These are phyloP conservation scores for Penicillium parvum DNA, from an alignment of 495 filamentous ascomycete genomes.

Conservation along the genomic window DNA sequence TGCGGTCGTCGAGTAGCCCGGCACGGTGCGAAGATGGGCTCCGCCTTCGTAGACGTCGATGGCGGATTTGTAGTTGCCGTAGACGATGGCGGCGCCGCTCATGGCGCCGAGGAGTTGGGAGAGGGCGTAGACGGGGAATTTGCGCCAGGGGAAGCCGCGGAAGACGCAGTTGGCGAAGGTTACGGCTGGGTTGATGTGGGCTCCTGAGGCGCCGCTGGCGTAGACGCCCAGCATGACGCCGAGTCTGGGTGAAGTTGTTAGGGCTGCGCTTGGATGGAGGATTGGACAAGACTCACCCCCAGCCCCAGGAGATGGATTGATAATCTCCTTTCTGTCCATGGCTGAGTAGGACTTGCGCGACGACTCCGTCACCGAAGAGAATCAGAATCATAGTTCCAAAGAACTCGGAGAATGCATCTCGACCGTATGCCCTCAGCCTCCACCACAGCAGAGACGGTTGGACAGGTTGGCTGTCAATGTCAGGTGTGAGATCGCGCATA, in stretches of 20 bases:
- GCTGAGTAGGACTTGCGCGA: slow-evolving; percentile 57
- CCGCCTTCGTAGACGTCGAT: slow-evolving; percentile 55
- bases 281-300: slow-evolving; percentile 45
- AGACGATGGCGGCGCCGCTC: slow-evolving; percentile 50
- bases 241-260: slow-evolving; percentile 23
- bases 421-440: slow-evolving; percentile 38
- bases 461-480: not conserved
- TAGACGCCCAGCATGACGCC: slow-evolving; percentile 68
- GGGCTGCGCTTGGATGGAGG: not conserved
- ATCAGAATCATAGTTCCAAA: slow-evolving; percentile 60
- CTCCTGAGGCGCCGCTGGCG: slow-evolving; percentile 53
- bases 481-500: slow-evolving; percentile 11
- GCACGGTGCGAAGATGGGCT: slow-evolving; percentile 50
- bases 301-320: slow-evolving; percentile 59
- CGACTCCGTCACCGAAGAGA: slow-evolving; percentile 58
- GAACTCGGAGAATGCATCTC: slow-evolving; percentile 60
- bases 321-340: slow-evolving; percentile 49
- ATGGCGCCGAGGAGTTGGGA: slow-evolving; percentile 55
- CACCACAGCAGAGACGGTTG: slow-evolving; percentile 41
- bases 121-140: slow-evolving; percentile 49
- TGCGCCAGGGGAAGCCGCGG: slow-evolving; percentile 58
- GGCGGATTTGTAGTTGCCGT: slow-evolving; percentile 53
- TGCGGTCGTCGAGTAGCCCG: slow-evolving; percentile 49
- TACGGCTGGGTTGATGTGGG: slow-evolving; percentile 62
- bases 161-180: slow-evolving; percentile 61